These are phyloP conservation scores for Tephrocybe sp. DNA, from an alignment of 768 basidiomycete genomes.

Conservation along the genomic window DNA sequence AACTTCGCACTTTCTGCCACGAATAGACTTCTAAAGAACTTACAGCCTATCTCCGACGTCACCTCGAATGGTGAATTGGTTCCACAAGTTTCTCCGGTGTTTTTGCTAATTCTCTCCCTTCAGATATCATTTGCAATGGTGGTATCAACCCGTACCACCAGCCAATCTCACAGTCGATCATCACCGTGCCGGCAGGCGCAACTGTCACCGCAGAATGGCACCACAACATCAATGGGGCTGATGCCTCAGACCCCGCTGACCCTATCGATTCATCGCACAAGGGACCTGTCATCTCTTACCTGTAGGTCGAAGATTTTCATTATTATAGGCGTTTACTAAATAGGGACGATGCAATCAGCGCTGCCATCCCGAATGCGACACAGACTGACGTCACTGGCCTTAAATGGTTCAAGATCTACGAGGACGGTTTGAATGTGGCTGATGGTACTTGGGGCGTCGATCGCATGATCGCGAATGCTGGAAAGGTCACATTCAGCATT, in stretches of 20 bases:
- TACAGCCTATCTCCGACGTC: slow-evolving; percentile 56
- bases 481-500: slow-evolving; percentile 47
- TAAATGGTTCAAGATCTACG: slow-evolving; percentile 55
- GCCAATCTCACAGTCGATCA: slow-evolving; percentile 43
- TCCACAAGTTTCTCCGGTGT: background rate
- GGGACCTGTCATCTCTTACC: slow-evolving; percentile 51
- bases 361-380: slow-evolving; percentile 43
- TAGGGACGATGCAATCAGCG: too few relatives aligned
- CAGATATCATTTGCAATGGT: slow-evolving; percentile 55
- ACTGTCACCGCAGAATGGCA: slow-evolving; percentile 54
- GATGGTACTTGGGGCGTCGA: slow-evolving; percentile 46
- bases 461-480: slow-evolving; percentile 45
- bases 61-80: slow-evolving; percentile 45
- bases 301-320: slow-evolving; percentile 32
- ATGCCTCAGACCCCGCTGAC: slow-evolving; percentile 41
- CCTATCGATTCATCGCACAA: slow-evolving; percentile 52
- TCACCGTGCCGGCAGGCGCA: slow-evolving; percentile 52
- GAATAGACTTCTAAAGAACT: background rate
- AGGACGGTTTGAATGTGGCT: slow-evolving; percentile 37
- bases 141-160: slow-evolving; percentile 55
- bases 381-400: slow-evolving; percentile 47
- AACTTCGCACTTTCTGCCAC: background rate
- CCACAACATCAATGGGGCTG: slow-evolving; percentile 44
- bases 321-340: too few relatives aligned
- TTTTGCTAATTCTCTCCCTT: background rate